Evolutionary conservation across 176 grass and related monocot species (phyloP).

Genomic region (Tillandsia leiboldiana): DNA sequence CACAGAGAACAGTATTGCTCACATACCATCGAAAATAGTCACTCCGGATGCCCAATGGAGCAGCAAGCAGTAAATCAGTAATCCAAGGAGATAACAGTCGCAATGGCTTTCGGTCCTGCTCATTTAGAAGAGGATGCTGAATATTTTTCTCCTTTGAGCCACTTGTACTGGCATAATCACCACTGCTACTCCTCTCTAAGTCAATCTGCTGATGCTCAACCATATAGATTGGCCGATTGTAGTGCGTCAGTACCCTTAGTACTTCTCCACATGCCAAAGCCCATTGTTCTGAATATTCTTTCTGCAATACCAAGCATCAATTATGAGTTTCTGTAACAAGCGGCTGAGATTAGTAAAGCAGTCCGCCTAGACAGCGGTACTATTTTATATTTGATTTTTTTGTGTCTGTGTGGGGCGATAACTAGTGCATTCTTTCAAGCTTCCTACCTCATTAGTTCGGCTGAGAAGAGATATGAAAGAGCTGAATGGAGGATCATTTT

Average conservation of each 20-base stretch:
- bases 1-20: neutral
- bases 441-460: constrained; percentile 76
- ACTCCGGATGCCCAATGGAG: constrained; percentile 95
- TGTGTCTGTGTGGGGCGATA: neutral
- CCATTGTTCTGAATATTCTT: constrained; percentile 97
- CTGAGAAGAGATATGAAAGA: constrained; percentile 97
- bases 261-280: constrained; percentile 98
- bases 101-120: constrained; percentile 75
- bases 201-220: constrained; percentile 42
- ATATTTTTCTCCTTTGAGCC: constrained; percentile 41
- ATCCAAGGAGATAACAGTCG: constrained; percentile 91
- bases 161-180: constrained; percentile 48
- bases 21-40: constrained; percentile 98
- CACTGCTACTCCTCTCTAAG: constrained; percentile 46
- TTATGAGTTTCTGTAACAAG: constrained; percentile 6
- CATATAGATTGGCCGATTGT: constrained; percentile 95
- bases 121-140: constrained; percentile 40
- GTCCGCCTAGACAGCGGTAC: too few species aligned
- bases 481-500: constrained; percentile 59
- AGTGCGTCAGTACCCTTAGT: constrained; percentile 91
- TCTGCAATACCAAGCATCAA: constrained; percentile 34
- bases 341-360: too few species aligned
- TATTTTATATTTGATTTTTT: too few species aligned
- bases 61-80: constrained; percentile 85
- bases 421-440: constrained; percentile 9